Percentiles rank a stretch among this genome's conserved stretches.
Conservation (phyloP, 495 filamentous ascomycete species). For the Lasiosphaeria ovina region DNA sequence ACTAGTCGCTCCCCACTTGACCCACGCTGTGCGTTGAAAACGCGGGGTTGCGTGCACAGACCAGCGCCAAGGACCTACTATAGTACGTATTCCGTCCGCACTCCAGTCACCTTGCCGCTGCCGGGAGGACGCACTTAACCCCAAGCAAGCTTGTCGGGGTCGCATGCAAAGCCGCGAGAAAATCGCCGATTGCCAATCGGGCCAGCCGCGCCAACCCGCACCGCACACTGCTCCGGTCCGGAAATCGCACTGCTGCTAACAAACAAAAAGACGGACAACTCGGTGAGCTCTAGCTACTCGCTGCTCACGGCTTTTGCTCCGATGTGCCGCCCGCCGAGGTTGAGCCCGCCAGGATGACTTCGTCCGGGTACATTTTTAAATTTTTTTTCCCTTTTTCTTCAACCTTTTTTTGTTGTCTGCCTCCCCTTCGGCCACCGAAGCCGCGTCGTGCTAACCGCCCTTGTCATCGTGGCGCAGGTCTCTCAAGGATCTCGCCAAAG, state of each 20-base stretch:
- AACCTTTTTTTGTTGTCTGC: not conserved
- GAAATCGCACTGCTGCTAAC: too few relatives aligned
- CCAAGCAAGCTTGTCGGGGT: not conserved
- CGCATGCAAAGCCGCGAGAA: not conserved
- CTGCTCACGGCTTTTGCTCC: not conserved
- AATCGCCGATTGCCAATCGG: not conserved
- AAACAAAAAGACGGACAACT: too few relatives aligned
- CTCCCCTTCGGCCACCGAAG: not conserved
- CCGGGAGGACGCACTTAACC: too few relatives aligned
- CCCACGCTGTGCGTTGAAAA: slow-evolving; percentile 7
- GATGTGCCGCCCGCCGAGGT: not conserved
- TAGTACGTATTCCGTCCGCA: too few relatives aligned
- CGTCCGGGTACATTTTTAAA: slow-evolving; percentile 30
- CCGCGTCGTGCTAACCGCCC: slow-evolving; percentile 9
- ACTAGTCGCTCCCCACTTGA: not conserved
- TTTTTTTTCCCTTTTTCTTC: not conserved
- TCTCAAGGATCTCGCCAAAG: slow-evolving; percentile 60
- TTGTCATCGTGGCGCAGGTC: slow-evolving; percentile 23
- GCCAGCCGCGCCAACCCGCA: not conserved
- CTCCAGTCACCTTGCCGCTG: too few relatives aligned
- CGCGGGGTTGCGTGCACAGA: slow-evolving; percentile 16
- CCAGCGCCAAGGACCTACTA: not conserved
- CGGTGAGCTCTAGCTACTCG: too few relatives aligned
- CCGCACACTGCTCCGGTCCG: too few relatives aligned
- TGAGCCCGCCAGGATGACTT: slow-evolving; percentile 29